Conservation (phyloP, 2,329 filamentous ascomycete genomes). For the Venturia asperata region DNA sequence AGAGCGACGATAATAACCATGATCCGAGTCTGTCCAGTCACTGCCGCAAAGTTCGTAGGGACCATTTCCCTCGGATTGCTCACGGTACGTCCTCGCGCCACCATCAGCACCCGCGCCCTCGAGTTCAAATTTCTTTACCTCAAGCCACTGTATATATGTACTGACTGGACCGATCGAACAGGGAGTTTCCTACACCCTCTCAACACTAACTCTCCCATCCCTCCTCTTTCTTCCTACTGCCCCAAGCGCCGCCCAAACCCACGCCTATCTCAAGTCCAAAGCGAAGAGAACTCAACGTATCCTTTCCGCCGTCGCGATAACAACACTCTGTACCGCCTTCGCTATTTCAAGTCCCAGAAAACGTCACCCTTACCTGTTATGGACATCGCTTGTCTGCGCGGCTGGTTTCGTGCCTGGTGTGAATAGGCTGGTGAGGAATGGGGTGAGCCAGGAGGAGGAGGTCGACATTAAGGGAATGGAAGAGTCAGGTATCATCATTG, state of each 20-base stretch:
- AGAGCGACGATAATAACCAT: background rate
- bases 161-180: slow-evolving; percentile 33
- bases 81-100: slow-evolving; percentile 56
- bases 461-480: slow-evolving; percentile 12
- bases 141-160: background rate
- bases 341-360: slow-evolving; percentile 63
- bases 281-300: slow-evolving; percentile 57
- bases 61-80: slow-evolving; percentile 81
- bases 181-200: slow-evolving; percentile 84
- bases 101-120: slow-evolving; percentile 16
- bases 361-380: slow-evolving; percentile 84
- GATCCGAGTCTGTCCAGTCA: slow-evolving; percentile 46
- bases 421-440: slow-evolving; percentile 22
- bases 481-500: slow-evolving; percentile 23
- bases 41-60: slow-evolving; percentile 84
- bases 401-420: slow-evolving; percentile 32
- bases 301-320: slow-evolving; percentile 61
- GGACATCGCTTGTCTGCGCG: slow-evolving; percentile 65
- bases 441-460: slow-evolving; percentile 20
- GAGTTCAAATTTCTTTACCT: too few species aligned
- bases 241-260: slow-evolving; percentile 45
- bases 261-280: slow-evolving; percentile 54
- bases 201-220: slow-evolving; percentile 68
- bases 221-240: slow-evolving; percentile 76
- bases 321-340: slow-evolving; percentile 71